Evolutionary conservation across 2,329 filamentous ascomycete genomes (phyloP), one percentile per base, ranked within the genome.

Genomic region (Didymella pinodella): DNA sequence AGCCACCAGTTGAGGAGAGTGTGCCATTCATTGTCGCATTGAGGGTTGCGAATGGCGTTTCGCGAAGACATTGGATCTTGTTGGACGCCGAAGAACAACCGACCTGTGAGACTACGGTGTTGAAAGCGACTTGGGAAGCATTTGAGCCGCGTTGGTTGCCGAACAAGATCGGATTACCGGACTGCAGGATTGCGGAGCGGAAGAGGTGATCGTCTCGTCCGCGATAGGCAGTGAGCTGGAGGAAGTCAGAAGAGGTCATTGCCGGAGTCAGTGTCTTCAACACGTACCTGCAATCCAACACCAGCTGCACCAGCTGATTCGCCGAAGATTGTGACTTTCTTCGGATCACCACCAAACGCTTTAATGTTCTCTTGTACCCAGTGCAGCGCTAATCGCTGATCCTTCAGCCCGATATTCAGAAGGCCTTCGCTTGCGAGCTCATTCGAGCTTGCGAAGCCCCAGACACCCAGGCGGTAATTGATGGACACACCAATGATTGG

Each of bases 31-130:
- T 80, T 18, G 74, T 74, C 1, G 76, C 64, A 56, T 88, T 84
- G 65, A 90, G 85, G 0, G 76, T 81, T 2, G 84, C 77, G 72
- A 88, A 90, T 18, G 83, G 79, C 1, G 86, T 75, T 1, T 73
- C 75, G 18, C 90, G 86, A 8, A 95, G 83, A 70, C 72, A 74
- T 28, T 72, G 59, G 11, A 75, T 52, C 7, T 54, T 61, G 25
- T 65, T 36, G 6, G 52, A 7, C 2, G 59, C 36, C 1, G 46
- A 41, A 14, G 53, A 31, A 53, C 75, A 77, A 18, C 48, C 52
- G 25, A 55, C 45, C 26, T 53, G 44, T 0, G 45, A 41, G 31
- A 67, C 57, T 0, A 82, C 45, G 7, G 59, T 76, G 3, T 77
- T 71, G 7, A 77, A 60, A 2, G 58, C 48, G 77, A 57, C 20